phyloP scores from a whole-genome alignment of 2,329 filamentous ascomycete genomes.

The Trichoderma atrobrunneum region DNA sequence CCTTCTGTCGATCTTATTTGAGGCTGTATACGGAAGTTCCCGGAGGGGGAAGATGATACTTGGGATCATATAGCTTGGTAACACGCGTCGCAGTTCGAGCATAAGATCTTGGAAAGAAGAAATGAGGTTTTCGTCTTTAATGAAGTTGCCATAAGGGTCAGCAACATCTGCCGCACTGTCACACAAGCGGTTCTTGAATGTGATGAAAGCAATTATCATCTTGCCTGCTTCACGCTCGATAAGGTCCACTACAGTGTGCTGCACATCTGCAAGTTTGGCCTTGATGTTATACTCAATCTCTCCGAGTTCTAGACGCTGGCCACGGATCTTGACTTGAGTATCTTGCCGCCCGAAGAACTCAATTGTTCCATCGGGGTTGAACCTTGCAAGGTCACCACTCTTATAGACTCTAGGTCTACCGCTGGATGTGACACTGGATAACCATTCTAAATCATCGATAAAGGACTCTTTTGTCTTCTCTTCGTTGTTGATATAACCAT shows the following conservation, averaged over 20 bases:
- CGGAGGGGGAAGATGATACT: conserved; percentile 11
- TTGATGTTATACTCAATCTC: conserved; percentile 12
- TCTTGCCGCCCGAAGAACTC: conserved; percentile 8
- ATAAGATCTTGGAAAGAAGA: not conserved
- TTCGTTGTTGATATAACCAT: conserved; percentile 20
- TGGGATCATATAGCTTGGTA: conserved; percentile 21
- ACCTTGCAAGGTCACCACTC: conserved; percentile 12
- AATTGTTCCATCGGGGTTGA: conserved; percentile 7
- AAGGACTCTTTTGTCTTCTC: conserved; percentile 19
- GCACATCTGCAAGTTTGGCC: not conserved
- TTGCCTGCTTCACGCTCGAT: conserved; percentile 13
- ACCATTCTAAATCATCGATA: not conserved
- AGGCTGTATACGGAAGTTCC: conserved; percentile 6
- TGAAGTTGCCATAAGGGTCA: not conserved
- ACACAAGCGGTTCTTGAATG: not conserved
- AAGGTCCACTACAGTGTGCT: not conserved
- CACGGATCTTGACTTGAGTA: conserved; percentile 16
- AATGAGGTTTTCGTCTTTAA: not conserved
- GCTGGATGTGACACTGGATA: not conserved
- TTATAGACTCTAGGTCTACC: not conserved
- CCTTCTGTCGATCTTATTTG: conserved; percentile 18
- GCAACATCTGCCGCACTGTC: not conserved
- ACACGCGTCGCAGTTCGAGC: not conserved
- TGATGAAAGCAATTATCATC: not conserved
- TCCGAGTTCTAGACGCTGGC: conserved; percentile 11